These are phyloP conservation scores for Leccinum cinnamomeum DNA, from an alignment of 1,284 basidiomycete genomes.

Conservation along the genomic window DNA sequence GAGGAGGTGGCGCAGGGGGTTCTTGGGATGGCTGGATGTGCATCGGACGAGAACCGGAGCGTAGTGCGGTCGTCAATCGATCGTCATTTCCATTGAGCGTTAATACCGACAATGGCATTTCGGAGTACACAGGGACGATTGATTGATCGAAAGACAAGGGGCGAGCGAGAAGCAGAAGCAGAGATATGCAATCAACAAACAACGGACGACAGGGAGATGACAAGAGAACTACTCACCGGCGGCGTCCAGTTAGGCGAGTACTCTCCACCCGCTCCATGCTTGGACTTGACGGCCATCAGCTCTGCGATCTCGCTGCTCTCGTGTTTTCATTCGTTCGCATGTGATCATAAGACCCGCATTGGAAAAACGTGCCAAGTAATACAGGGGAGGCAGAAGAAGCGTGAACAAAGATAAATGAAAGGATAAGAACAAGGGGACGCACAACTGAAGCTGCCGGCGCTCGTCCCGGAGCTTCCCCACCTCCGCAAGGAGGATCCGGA, in stretches of 20 bases:
- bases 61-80: not conserved
- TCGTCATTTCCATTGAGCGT: not conserved
- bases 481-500: conserved; percentile 60
- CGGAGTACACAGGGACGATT: not conserved
- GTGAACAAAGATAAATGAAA: not conserved
- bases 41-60: not conserved
- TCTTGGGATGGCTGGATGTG: conserved; percentile 28
- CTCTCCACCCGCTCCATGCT: conserved; percentile 68
- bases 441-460: conserved; percentile 68
- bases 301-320: conserved; percentile 66
- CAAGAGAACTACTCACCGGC: conserved; percentile 37
- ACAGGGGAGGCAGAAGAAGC: not conserved
- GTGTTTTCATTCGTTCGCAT: not conserved
- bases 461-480: conserved; percentile 77
- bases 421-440: conserved; percentile 30
- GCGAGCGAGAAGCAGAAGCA: not conserved
- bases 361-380: not conserved
- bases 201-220: not conserved
- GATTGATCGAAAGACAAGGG: not conserved
- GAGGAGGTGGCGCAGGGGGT: conserved; percentile 39
- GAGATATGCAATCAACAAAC: not conserved
- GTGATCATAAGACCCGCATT: not conserved
- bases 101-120: not conserved
- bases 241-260: conserved; percentile 67
- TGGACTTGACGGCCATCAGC: conserved; percentile 72